Percentiles rank a stretch among this genome's conserved stretches.
Evolutionary conservation across 352 stramenopile species (phyloP).

Genomic region (Phytophthora tubulina): DNA sequence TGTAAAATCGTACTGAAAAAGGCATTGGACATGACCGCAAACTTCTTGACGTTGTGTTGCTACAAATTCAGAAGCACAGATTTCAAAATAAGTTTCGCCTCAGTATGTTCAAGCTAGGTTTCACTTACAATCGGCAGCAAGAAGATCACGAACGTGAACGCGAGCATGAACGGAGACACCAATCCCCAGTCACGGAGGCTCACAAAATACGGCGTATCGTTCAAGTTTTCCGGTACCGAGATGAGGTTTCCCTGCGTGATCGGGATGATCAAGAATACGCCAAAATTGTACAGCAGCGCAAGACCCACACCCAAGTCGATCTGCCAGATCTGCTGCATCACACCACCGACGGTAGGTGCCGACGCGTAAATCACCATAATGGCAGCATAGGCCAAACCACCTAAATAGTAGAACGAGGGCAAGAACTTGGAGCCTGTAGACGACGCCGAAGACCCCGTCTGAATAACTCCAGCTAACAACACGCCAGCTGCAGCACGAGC

Average conservation of each 20-base stretch:
- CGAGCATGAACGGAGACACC: conserved; percentile 60
- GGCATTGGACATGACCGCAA: conserved; percentile 73
- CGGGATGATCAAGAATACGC: conserved; percentile 60
- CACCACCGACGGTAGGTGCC: conserved; percentile 62
- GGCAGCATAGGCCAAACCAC: conserved; percentile 67
- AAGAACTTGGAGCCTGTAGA: conserved; percentile 57
- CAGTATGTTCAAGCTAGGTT: background rate
- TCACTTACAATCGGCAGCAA: conserved; percentile 58
- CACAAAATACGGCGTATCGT: conserved; percentile 60
- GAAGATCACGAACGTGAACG: conserved; percentile 74
- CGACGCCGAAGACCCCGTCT: conserved; percentile 51
- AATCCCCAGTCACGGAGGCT: conserved; percentile 66
- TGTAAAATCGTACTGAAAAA: conserved; percentile 66
- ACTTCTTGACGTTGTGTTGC: conserved; percentile 80
- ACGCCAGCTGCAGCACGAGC: conserved; percentile 67
- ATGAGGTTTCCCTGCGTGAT: conserved; percentile 60
- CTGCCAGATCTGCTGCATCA: conserved; percentile 74
- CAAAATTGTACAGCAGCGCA: conserved; percentile 75
- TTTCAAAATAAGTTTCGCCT: conserved; percentile 1
- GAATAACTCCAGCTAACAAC: conserved; percentile 61
- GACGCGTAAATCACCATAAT: conserved; percentile 76
- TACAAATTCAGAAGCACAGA: conserved; percentile 17
- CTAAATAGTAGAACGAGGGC: conserved; percentile 70
- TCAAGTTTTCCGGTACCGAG: conserved; percentile 53
- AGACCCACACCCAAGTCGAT: conserved; percentile 71